phyloP scores from a whole-genome alignment of 768 basidiomycete species.

The Boletus huronensis region DNA sequence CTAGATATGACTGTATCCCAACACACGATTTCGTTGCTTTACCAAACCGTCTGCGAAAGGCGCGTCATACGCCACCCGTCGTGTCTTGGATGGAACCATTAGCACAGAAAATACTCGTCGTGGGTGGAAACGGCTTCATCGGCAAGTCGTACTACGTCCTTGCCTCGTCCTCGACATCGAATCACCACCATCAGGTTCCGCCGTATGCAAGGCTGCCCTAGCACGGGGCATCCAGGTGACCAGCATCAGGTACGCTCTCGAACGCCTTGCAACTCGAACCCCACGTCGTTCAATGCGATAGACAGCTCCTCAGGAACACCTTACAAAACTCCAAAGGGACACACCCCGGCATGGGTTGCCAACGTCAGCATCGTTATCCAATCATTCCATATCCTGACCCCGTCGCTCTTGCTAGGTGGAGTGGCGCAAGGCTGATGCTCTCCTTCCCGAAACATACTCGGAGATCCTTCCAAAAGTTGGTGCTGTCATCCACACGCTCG shows the following conservation, averaged over 20 bases:
- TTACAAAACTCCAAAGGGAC: conserved; percentile 85
- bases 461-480: conserved; percentile 61
- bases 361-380: conserved; percentile 45
- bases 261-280: neutral
- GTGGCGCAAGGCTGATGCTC: conserved; percentile 84
- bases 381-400: conserved; percentile 7
- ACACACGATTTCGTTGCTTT: neutral
- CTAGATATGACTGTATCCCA: neutral
- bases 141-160: conserved; percentile 45
- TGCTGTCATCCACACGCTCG: conserved; percentile 91
- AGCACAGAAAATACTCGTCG: conserved; percentile 72
- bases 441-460: conserved; percentile 69
- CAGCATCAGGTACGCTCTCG: conserved; percentile 67
- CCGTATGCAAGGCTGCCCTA: conserved; percentile 86
- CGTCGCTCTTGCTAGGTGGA: conserved; percentile 54
- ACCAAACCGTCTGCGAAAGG: neutral
- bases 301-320: conserved; percentile 81
- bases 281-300: neutral
- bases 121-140: conserved; percentile 98
- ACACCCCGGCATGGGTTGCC: conserved; percentile 80
- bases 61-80: neutral
- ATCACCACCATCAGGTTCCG: conserved; percentile 64
- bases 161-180: neutral
- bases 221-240: conserved; percentile 82
- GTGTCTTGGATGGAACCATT: conserved; percentile 22